Conservation (phyloP, 1,139 yeast genomes). For the Zygoascus sp. region DNA sequence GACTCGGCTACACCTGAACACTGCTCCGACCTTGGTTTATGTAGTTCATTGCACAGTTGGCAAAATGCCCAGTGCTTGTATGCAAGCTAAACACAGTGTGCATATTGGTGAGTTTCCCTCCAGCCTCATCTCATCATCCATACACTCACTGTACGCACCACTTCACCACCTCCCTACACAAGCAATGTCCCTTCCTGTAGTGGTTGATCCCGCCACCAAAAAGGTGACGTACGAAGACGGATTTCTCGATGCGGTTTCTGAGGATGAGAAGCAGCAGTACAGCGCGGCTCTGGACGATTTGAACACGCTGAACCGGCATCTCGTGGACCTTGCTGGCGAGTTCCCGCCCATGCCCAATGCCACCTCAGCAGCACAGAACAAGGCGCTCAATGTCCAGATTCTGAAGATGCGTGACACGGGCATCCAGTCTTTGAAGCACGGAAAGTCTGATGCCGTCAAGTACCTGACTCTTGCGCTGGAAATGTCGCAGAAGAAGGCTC, state of each 20-base stretch:
- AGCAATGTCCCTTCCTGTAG: slow-evolving; percentile 10
- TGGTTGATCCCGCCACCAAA: slow-evolving; percentile 34
- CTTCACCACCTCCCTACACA: background rate
- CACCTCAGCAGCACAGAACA: slow-evolving; percentile 31
- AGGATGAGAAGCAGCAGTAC: slow-evolving; percentile 23
- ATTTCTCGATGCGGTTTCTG: slow-evolving; percentile 17
- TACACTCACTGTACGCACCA: background rate
- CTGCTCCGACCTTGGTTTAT: no score
- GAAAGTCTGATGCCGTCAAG: slow-evolving; percentile 69
- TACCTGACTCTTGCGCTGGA: slow-evolving; percentile 75
- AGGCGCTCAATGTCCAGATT: slow-evolving; percentile 50
- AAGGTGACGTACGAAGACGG: slow-evolving; percentile 31
- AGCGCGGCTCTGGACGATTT: slow-evolving; percentile 43
- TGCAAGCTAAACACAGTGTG: no score
- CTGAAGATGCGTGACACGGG: slow-evolving; percentile 74
- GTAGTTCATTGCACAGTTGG: no score
- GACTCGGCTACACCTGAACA: no score
- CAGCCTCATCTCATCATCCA: background rate
- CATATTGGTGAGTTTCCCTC: no score
- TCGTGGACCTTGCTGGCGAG: slow-evolving; percentile 57
- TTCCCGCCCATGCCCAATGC: slow-evolving; percentile 63
- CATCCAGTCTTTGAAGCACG: slow-evolving; percentile 54
- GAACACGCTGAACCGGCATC: slow-evolving; percentile 57
- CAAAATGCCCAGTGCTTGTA: no score
- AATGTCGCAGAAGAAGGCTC: slow-evolving; percentile 73